Evolutionary conservation across 768 basidiomycete genomes (phyloP), one percentile per base, ranked within the genome.

Genomic region (Pleurotus citrinopileatus): DNA sequence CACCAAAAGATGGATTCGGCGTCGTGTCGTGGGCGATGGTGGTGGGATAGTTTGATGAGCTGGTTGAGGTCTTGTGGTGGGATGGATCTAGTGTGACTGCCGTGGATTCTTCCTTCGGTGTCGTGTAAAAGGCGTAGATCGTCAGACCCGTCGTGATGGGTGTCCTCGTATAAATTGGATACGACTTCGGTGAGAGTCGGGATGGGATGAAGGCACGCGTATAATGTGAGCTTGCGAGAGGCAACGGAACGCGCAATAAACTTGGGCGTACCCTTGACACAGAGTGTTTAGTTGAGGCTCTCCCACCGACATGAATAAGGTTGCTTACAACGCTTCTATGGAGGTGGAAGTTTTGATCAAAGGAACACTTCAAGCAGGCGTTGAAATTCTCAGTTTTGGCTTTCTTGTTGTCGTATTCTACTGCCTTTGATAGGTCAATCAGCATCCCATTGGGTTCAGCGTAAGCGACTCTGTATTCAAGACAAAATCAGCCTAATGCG

Each of bases 1-100:
- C 40, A 28, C 53, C 53, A 54, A 22, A 43, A 54, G 10, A 54
- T 42, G 17, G 53, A 54, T 22, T 54, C 53, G 7, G 53, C 53
- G 32, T 54, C 53, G 17, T 54, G 53, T 1, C 53, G 40, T 28
- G 53, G 53, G 13, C 40, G 53, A 23, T 27, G 53, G 5, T 10
- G 26, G 10, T 32, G 22, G 13, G 13, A 0, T 2, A 9, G 13
- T 32, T 32, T 43, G 19, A 23, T 2, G 2, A 8, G 9, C 4
- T 13, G 20, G 13, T n/a, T 13, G 7, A 25, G 17, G n/a, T 19
- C 42, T 5, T 10, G 13, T 1, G 20, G n/a, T 6, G 23, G 13
- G 19, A 22, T n/a, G 13, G 15, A 17, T 2, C 19, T n/a, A 4
- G 19, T 4, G 9, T 15, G n/a, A 10, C 19, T 1, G 42, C 25